Base-by-base conservation (phyloP, 164 flowering plant genomes). In the Tetrastigma voinierianum region DNA sequence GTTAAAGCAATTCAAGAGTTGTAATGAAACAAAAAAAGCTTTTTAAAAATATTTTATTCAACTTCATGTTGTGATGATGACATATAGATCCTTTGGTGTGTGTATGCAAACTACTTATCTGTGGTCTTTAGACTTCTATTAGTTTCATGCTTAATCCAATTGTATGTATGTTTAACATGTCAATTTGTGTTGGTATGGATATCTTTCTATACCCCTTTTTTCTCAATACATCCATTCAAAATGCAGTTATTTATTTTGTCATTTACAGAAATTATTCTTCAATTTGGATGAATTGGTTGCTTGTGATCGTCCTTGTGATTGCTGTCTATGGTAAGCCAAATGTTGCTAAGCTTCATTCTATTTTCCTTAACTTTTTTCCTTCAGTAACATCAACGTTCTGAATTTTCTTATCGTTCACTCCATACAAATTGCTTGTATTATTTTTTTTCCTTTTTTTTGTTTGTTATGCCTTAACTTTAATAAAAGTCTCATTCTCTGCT, bases 281-380 rank as follows among this genome's bases (percentile, higher is more conserved):
- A 80, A 76, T 77, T 59, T 92, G 84, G 99, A 95, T 80, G 81
- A 81, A 46, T 62, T 87, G 78, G 81, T 88, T 71, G 61, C 82
- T 13, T 87, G 89, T 79, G 95, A 85, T 70, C 82, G 77, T 19
- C n/a, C n/a, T n/a, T n/a, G n/a, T n/a, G n/a, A n/a, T n/a, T n/a
- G n/a, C n/a, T n/a, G 48, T 65, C 59, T 92, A 48, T 95, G 99
- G 99, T 95, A 75, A 82, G 91, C 23, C 7, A 19, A 2, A 23
- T 62, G 15, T 61, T 65, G 6, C 40, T 0, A 7, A 32, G 40
- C 7, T 61, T n/a, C n/a, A 58, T 9, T n/a, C 49, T 46, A 2
- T 8, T 19, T 18, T 46, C 43, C 21, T 13, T 61, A 9, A n/a
- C 21, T 9, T 57, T 47, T n/a, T n/a, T 18, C 23, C 0, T 45